Base-by-base conservation (phyloP, 108 stramenopile genomes). In the Skeletonema potamos region DNA sequence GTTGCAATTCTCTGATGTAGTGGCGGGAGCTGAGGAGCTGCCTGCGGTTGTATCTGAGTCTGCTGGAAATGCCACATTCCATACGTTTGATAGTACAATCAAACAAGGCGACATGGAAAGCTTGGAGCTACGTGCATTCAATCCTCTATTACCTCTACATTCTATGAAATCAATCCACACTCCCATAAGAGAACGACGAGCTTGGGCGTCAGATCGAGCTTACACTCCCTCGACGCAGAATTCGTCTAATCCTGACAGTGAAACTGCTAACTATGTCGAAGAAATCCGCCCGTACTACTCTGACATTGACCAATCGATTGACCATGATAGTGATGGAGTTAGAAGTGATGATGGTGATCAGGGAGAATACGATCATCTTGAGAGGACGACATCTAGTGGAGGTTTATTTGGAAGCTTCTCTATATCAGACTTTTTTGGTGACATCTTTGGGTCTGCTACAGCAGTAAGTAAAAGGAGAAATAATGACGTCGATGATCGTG, bases 401-500 rank as follows among this genome's bases (percentile, higher is more conserved):
- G 20, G 5, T 15, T 8, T n/a, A 51, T 22, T 51, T 51, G 22
- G 18, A 22, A 51, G 22, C 22, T 51, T 9, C 22, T n/a, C n/a
- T n/a, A 0, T 51, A 10, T 20, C 48, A 24, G 48, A 51, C 22
- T 24, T 51, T 6, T 8, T 51, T 0, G 48, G 22, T 24, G 48
- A 22, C 8, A 10, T 51, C 0, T 22, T 20, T 51, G 48, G 48
- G 0, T 51, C 22, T 9, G 48, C 48, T 1, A 22, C 15, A n/a
- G 48, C 20, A 20, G 48, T 51, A 6, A 9, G 22, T 22, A 22
- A 51, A 1, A 20, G 48, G 22, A 51, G 48, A 51, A 33, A 62
- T 3, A 22, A 28, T 30, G 27, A n/a, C 4, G 32, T 72, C 18
- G 71, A 72, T 27, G 71, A 72, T 20, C 32, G 27, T 15, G 60